Percentiles rank a stretch among this genome's conserved stretches.
Evolutionary conservation across 2,329 filamentous ascomycete genomes (phyloP).

Genomic region (Polychaeton citri): DNA sequence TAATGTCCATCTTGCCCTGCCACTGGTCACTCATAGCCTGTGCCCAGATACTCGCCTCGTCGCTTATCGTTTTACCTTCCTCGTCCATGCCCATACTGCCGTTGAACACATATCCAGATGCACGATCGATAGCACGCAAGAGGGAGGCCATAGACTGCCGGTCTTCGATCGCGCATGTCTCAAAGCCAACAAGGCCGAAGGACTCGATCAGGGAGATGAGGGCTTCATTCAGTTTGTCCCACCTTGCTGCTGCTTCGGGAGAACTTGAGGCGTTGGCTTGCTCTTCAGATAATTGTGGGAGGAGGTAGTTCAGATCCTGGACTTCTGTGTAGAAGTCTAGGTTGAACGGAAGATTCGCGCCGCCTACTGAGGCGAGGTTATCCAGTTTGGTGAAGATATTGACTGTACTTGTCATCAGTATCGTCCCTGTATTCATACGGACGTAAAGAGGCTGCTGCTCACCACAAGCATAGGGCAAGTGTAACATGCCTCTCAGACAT

Average conservation of each 20-base stretch:
- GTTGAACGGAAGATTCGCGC: constrained; percentile 82
- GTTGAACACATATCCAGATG: constrained; percentile 86
- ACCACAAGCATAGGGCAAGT: constrained; percentile 82
- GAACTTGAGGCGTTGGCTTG: constrained; percentile 36
- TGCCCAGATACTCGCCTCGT: constrained; percentile 66
- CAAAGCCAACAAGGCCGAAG: constrained; percentile 81
- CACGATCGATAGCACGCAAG: constrained; percentile 76
- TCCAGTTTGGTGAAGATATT: constrained; percentile 98
- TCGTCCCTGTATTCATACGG: neutral
- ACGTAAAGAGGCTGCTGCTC: neutral
- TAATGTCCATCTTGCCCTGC: constrained; percentile 59
- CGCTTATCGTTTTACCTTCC: constrained; percentile 17
- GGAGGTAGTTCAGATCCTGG: constrained; percentile 75
- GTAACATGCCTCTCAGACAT: constrained; percentile 89
- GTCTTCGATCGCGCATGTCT: constrained; percentile 90
- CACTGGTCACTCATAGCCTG: constrained; percentile 67
- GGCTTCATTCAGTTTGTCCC: constrained; percentile 70
- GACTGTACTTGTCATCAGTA: constrained; percentile 29
- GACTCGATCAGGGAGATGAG: constrained; percentile 78
- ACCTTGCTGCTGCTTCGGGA: constrained; percentile 44
- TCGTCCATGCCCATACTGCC: constrained; percentile 85
- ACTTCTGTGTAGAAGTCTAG: constrained; percentile 97
- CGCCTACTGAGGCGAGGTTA: constrained; percentile 58
- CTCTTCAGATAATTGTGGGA: constrained; percentile 69
- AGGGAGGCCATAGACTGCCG: constrained; percentile 94